Evolutionary conservation across 352 stramenopile genomes (phyloP).

Genomic region (Phytophthora hybrid): DNA sequence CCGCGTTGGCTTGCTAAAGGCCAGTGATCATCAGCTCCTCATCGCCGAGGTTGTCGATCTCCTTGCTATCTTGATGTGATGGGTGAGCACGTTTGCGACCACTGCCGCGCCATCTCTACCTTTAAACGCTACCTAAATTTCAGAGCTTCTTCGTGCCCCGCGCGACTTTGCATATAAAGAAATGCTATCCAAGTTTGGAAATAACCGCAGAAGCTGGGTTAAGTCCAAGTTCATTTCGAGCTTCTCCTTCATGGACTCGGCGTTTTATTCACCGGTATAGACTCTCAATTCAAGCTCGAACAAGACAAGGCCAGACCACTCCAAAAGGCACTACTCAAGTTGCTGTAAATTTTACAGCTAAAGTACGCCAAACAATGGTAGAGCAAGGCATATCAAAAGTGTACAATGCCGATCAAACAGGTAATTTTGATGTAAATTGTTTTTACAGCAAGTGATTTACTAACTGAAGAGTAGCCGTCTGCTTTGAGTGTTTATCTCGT

Average conservation of each 20-base stretch:
- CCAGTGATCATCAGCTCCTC: too few relatives aligned
- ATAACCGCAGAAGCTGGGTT: neutral
- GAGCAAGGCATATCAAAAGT: slow-evolving; percentile 12
- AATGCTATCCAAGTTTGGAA: neutral
- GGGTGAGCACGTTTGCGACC: too few relatives aligned
- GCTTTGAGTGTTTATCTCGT: slow-evolving; percentile 24
- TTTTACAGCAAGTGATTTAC: too few relatives aligned
- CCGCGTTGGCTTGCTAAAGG: too few relatives aligned
- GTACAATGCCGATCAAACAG: slow-evolving; percentile 30
- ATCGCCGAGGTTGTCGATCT: too few relatives aligned
- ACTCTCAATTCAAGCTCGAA: slow-evolving; percentile 9
- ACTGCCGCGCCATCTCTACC: too few relatives aligned
- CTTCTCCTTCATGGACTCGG: slow-evolving; percentile 1
- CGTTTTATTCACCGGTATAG: slow-evolving; percentile 1
- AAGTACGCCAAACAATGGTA: slow-evolving; percentile 1
- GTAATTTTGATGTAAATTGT: neutral
- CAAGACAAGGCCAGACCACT: slow-evolving; percentile 12
- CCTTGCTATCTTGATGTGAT: too few relatives aligned
- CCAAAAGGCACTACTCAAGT: slow-evolving; percentile 5
- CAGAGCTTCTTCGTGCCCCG: too few relatives aligned
- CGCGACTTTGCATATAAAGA: too few relatives aligned
- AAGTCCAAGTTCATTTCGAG: neutral
- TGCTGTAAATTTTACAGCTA: neutral
- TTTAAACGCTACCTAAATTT: too few relatives aligned
- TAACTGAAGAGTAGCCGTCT: neutral